Base-by-base conservation (phyloP, 495 filamentous ascomycete genomes). In the Emericellopsis terricola region DNA sequence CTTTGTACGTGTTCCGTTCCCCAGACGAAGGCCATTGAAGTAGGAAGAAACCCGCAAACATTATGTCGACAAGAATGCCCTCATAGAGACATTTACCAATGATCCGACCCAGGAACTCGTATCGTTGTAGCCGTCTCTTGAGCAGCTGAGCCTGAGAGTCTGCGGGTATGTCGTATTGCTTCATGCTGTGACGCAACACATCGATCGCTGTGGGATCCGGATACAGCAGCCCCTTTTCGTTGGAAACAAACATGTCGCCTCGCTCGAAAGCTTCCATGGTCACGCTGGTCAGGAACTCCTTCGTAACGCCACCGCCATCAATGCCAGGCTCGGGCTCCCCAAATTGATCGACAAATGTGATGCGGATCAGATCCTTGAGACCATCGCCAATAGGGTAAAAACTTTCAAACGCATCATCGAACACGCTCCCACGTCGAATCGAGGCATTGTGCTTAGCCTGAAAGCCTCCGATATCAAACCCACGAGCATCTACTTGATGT, bases 31-130 rank as follows among this genome's bases (percentile, higher is more conserved):
- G 71, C 89, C 89, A 99, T 47, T 93, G 92, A 24, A 94, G 67
- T 4, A 99, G 69, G 61, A 99, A 99, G 56, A 96, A 96, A 2
- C 81, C 75, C 2, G 87, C 89, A 56, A 99, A 99, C 38, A 70
- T 65, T 43, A 96, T 78, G 50, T 99, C 86, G 35, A 96, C 77
- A 8, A 99, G 65, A 31, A 99, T 96, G 2, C 87, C 86, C 56
- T 99, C 89, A 44, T 99, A 99, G 35, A 99, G 64, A 55, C 89
- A 99, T 52, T 99, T 99, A 3, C 89, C 89, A 28, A 99, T 76
- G 18, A 96, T 67, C 5, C 89, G 74, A 8, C 89, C 89, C 0
- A 93, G 59, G 41, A 99, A 99, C 47, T 96, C 87, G 47, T 86
- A 96, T 8, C 76, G 71, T n/a, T n/a, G n/a, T n/a, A n/a, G n/a